Evolutionary conservation across 768 basidiomycete genomes (phyloP).

Genomic region (Tulasnella calospora): DNA sequence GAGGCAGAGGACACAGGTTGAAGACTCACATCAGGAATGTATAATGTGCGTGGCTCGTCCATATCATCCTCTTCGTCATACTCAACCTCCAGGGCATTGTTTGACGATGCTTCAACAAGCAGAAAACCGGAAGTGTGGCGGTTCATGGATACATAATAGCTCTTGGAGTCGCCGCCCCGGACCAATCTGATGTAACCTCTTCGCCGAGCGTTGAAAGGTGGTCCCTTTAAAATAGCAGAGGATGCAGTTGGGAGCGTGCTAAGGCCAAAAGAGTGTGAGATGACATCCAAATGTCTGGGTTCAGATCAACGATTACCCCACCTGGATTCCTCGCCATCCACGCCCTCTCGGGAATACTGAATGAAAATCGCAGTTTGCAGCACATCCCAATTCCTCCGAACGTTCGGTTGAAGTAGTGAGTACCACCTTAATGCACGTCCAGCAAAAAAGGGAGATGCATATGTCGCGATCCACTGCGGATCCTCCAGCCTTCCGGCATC

Average conservation of each 20-base stretch:
- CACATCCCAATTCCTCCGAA: not conserved
- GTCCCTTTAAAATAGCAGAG: not conserved
- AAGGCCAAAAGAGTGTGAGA: not conserved
- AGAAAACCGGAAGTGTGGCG: not conserved
- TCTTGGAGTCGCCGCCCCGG: not conserved
- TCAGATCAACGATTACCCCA: not conserved
- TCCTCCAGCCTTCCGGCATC: not conserved
- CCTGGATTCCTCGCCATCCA: not conserved
- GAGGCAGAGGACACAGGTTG: not conserved
- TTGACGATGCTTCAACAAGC: not conserved
- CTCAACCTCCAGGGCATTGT: not conserved
- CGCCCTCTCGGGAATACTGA: not conserved
- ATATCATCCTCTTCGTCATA: not conserved
- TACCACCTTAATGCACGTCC: not conserved
- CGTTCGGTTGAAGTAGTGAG: not conserved
- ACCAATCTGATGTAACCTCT: not conserved
- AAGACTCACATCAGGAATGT: not conserved
- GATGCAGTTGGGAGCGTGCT: not conserved
- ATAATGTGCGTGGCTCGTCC: not conserved
- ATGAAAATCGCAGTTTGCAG: not conserved
- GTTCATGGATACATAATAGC: not conserved
- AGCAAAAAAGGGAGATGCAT: not conserved
- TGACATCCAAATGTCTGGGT: too few species aligned
- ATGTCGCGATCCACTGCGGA: not conserved
- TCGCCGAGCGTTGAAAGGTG: not conserved